Percentiles rank a stretch among this genome's conserved stretches.
Conservation (phyloP, 2,329 filamentous ascomycete genomes). For the Piedraia hortae region DNA sequence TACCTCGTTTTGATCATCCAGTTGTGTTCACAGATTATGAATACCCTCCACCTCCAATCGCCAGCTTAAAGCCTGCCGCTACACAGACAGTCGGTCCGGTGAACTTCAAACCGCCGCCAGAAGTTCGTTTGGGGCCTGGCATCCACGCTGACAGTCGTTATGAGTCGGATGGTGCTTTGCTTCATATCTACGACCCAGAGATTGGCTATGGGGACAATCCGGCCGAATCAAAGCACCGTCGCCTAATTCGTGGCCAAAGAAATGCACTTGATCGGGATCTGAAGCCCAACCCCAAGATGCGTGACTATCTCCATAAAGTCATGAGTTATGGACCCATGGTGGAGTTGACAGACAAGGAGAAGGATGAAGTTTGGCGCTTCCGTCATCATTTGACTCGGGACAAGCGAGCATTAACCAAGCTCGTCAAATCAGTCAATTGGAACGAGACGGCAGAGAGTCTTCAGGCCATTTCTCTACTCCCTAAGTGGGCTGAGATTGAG, state of each 20-base stretch:
- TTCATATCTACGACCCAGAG: conserved; percentile 82
- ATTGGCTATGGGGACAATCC: conserved; percentile 74
- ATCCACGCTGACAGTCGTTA: conserved; percentile 40
- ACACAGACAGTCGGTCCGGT: conserved; percentile 40
- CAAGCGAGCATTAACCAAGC: conserved; percentile 69
- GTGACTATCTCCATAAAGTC: conserved; percentile 75
- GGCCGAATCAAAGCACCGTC: conserved; percentile 78
- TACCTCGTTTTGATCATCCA: conserved; percentile 84
- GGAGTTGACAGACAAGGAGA: conserved; percentile 64
- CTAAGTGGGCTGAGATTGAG: conserved; percentile 89
- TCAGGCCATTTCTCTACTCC: conserved; percentile 68
- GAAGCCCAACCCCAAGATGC: conserved; percentile 84
- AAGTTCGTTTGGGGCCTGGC: conserved; percentile 72
- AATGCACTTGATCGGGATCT: conserved; percentile 84
- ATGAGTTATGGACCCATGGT: conserved; percentile 85
- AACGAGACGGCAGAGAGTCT: conserved; percentile 57
- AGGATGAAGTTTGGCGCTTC: conserved; percentile 93
- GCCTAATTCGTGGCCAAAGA: conserved; percentile 70
- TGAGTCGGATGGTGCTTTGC: conserved; percentile 24
- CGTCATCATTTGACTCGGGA: conserved; percentile 79
- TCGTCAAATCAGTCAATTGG: conserved; percentile 96
- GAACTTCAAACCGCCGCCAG: conserved; percentile 51
- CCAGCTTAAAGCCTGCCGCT: conserved; percentile 26
- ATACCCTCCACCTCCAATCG: conserved; percentile 63
- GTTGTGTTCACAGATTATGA: conserved; percentile 87